Percentiles rank a stretch among this genome's conserved stretches.
These are phyloP conservation scores for Astrephomene gubernaculifera DNA, from an alignment of 139 green algal species.

Conservation along the genomic window DNA sequence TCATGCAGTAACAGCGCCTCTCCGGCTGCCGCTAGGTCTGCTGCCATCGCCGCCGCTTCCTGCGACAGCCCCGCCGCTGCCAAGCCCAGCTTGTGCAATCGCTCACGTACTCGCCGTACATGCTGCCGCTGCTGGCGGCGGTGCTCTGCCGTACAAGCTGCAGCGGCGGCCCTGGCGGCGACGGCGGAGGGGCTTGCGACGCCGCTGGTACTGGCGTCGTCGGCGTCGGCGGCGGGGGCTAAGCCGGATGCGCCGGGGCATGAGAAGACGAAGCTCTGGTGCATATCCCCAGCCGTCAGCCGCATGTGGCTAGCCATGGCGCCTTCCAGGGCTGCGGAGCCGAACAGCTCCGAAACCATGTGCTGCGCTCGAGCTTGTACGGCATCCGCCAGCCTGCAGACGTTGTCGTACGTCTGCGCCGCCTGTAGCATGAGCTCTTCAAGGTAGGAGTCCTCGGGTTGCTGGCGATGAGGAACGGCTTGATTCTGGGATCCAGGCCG, in stretches of 20 bases:
- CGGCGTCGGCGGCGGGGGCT: background rate
- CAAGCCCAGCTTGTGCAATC: background rate
- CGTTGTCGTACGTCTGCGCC: background rate
- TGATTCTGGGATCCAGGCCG: no score
- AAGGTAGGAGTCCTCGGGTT: background rate
- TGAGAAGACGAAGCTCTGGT: background rate
- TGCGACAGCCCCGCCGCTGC: background rate
- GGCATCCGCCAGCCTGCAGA: background rate
- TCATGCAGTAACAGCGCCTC: background rate
- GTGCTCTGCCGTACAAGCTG: background rate
- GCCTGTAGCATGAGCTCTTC: background rate
- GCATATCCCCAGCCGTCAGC: background rate
- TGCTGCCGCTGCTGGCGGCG: background rate
- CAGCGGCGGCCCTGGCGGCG: background rate
- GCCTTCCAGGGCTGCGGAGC: background rate
- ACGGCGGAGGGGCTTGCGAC: background rate
- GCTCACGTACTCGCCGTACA: background rate
- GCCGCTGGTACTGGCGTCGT: background rate
- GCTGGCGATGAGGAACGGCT: background rate
- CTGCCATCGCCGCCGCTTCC: background rate
- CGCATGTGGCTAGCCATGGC: conserved; percentile 11
- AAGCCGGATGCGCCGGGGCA: background rate
- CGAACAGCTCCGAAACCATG: background rate
- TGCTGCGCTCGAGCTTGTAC: background rate
- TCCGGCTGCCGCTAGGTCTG: background rate